phyloP scores from a whole-genome alignment of 208 protist genomes.

The Angomonas ambiguus region DNA sequence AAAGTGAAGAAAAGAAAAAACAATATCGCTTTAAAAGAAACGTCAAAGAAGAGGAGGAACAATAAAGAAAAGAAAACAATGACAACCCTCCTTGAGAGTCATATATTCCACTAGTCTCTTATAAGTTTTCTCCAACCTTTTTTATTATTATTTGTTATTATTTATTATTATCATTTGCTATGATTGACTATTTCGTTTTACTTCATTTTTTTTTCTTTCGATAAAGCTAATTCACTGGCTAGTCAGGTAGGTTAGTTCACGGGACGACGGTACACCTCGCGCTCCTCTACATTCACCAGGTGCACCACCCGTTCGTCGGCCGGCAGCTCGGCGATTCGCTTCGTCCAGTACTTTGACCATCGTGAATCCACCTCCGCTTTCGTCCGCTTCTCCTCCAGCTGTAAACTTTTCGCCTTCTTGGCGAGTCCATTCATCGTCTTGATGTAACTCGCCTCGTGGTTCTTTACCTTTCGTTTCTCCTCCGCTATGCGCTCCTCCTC shows the following conservation, averaged over 20 bases:
- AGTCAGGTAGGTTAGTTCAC: too few relatives aligned
- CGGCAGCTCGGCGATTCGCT: slow-evolving; percentile 61
- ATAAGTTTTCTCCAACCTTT: not conserved
- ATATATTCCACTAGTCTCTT: not conserved
- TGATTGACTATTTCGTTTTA: not conserved
- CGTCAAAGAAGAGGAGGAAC: not conserved
- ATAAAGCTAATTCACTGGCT: too few relatives aligned
- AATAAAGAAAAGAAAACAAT: not conserved
- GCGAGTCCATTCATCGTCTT: slow-evolving; percentile 72
- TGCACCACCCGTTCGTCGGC: slow-evolving; percentile 59
- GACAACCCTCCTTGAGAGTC: not conserved
- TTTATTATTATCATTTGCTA: not conserved
- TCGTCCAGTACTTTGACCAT: slow-evolving; percentile 66
- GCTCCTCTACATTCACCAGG: slow-evolving; percentile 74
- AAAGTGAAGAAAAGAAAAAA: not conserved
- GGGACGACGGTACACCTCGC: slow-evolving; percentile 42
- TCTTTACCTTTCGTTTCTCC: slow-evolving; percentile 33
- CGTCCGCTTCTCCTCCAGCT: slow-evolving; percentile 38
- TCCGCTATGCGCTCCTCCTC: slow-evolving; percentile 30
- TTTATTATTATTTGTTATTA: not conserved
- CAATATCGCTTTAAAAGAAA: not conserved
- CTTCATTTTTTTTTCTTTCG: slow-evolving; percentile 5
- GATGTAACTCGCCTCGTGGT: slow-evolving; percentile 68
- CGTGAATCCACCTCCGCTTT: slow-evolving; percentile 59
- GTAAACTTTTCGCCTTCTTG: slow-evolving; percentile 41